phyloP scores from a whole-genome alignment of 2,329 filamentous ascomycete genomes.

The Dendrostoma leiphaemia region DNA sequence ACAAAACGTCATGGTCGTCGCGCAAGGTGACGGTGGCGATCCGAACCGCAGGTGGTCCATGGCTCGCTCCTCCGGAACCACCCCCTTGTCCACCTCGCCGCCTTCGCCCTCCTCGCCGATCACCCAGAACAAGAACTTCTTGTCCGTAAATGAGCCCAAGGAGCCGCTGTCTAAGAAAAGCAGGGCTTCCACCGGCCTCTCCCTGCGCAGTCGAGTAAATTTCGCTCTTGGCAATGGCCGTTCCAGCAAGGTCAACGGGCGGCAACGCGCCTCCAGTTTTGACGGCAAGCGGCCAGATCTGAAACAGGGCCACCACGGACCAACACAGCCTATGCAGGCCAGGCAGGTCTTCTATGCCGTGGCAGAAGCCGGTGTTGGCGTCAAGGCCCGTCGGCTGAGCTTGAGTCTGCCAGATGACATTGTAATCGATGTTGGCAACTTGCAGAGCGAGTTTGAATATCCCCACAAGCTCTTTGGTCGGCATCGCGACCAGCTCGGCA shows the following conservation, averaged over 20 bases:
- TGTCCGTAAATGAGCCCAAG: constrained; percentile 37
- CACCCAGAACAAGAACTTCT: constrained; percentile 22
- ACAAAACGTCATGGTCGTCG: constrained; percentile 20
- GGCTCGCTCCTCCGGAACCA: constrained; percentile 43
- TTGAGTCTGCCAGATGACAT: constrained; percentile 73
- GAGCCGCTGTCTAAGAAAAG: constrained; percentile 52
- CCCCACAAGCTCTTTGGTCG: constrained; percentile 68
- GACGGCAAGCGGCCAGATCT: constrained; percentile 35
- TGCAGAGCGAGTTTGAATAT: constrained; percentile 69
- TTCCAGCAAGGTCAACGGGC: constrained; percentile 25
- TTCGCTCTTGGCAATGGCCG: constrained; percentile 36
- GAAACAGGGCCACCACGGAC: constrained; percentile 22
- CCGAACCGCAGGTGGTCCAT: constrained; percentile 44
- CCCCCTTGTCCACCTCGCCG: constrained; percentile 45
- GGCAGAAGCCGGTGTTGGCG: constrained; percentile 68
- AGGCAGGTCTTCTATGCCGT: constrained; percentile 37
- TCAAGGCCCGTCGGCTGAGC: constrained; percentile 78
- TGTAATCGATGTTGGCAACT: constrained; percentile 65
- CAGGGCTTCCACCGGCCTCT: constrained; percentile 50
- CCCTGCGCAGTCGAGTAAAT: constrained; percentile 47
- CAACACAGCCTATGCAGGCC: constrained; percentile 23
- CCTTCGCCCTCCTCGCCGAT: constrained; percentile 46
- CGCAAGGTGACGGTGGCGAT: constrained; percentile 6
- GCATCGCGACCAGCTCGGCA: constrained; percentile 73
- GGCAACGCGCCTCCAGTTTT: constrained; percentile 48